Base-by-base conservation (phyloP, 495 filamentous ascomycete species). In the Neurospora terricola region DNA sequence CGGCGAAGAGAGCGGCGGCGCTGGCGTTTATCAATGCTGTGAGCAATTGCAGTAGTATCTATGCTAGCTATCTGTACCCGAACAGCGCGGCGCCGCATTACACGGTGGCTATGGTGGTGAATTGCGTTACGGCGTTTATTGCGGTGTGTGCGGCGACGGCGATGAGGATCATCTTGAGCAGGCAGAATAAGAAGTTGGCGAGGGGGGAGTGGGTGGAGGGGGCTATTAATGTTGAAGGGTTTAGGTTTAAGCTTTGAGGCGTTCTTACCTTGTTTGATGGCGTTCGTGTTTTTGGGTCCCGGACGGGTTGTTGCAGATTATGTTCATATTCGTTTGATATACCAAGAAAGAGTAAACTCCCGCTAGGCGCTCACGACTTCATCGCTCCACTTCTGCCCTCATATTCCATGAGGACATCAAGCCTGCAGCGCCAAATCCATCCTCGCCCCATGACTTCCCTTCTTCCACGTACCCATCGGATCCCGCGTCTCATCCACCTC, bases 21-120 rank as follows among this genome's bases (percentile, higher is more conserved):
- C 81, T 95, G 3, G 94, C 93, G 11, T 87, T 89, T 73, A 93
- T 94, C 79, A 97, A 97, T 76, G 91, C 92, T 6, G 86, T 95
- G 27, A 88, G 87, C n/a, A 96, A 94, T 77, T 83, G 86, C 14
- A 87, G 87, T 69, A 88, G 85, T 70, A 95, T 96, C 77, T 96
- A 92, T 77, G 91, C 91, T 2, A 87, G 84, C 69, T 96, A 94
- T 76, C 87, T 94, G 87, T 84, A 82, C 76, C 83, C 79, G 68
- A 81, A 78, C 43, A 78, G 76, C 38, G 83, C 82, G 72, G 80
- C 75, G 10, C 86, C 86, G 5, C 79, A 79, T 40, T 88, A 88
- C 73, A 85, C 90, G 7, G 84, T 91, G 14, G 92, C 93, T 6
- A 92, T 95, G 88, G 82, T 84, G 2, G 91, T 94, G 72, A 93